phyloP scores from a whole-genome alignment of 2,329 filamentous ascomycete species.

The Xylariaceae sp. region DNA sequence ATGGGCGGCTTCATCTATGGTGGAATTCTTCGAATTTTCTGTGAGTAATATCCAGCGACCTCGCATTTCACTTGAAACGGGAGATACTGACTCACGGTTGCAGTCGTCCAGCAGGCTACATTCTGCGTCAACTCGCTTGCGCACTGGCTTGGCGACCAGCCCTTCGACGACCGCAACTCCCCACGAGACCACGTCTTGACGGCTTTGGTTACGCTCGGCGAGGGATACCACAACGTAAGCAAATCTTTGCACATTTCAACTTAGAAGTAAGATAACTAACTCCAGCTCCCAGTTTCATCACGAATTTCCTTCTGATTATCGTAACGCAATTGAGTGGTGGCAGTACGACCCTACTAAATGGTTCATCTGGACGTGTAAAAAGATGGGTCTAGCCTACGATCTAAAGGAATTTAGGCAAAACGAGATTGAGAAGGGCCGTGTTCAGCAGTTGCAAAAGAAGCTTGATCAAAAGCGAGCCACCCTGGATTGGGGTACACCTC shows the following conservation, averaged over 20 bases:
- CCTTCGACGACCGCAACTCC: conserved; percentile 74
- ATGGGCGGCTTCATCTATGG: conserved; percentile 57
- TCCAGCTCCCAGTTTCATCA: conserved; percentile 63
- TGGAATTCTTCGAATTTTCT: conserved; percentile 58
- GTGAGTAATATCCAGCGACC: conserved; percentile 1
- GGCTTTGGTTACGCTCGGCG: conserved; percentile 70
- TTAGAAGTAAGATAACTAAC: no score
- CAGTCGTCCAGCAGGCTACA: conserved; percentile 57
- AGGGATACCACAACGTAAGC: conserved; percentile 71
- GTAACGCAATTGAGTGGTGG: conserved; percentile 73
- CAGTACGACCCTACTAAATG: conserved; percentile 77
- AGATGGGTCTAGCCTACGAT: conserved; percentile 71
- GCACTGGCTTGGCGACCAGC: conserved; percentile 66
- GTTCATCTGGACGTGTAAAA: conserved; percentile 72
- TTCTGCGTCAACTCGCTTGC: conserved; percentile 62
- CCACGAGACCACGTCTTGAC: conserved; percentile 73
- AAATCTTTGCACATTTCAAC: no score
- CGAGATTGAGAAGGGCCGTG: conserved; percentile 78
- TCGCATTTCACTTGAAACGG: not conserved
- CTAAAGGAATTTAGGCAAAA: conserved; percentile 91
- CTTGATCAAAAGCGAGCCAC: conserved; percentile 68
- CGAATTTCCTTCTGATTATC: conserved; percentile 75
- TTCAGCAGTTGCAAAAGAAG: conserved; percentile 74
- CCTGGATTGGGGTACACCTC: conserved; percentile 70
- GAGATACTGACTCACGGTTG: not conserved